These are phyloP conservation scores for Umbelopsis ramanniana DNA, from an alignment of 192 early-diverging fungal genomes.

Conservation along the genomic window DNA sequence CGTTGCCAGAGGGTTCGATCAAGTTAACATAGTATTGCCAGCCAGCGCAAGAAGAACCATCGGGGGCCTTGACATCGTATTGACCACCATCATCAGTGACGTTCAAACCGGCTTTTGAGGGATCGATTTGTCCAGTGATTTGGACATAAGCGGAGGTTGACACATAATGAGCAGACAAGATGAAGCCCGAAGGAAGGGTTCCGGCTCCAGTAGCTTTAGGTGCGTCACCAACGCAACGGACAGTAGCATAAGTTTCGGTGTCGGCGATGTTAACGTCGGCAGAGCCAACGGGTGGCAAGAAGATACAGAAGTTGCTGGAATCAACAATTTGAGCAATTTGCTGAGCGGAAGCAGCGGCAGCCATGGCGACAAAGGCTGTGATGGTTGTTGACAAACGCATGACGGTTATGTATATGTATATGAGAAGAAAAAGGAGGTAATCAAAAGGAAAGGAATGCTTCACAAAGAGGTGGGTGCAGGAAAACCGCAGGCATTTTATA, in stretches of 20 bases:
- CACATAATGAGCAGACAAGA: conserved; percentile 45
- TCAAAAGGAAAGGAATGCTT: background rate
- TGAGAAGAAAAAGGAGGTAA: background rate
- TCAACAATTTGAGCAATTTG: conserved; percentile 38
- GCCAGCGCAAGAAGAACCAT: conserved; percentile 47
- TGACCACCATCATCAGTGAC: conserved; percentile 56
- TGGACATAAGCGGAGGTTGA: conserved; percentile 45
- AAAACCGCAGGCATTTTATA: background rate
- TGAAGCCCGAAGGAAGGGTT: conserved; percentile 44
- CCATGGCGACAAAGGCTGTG: background rate
- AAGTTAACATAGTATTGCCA: conserved; percentile 47
- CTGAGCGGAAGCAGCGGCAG: conserved; percentile 9
- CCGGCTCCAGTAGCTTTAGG: conserved; percentile 44
- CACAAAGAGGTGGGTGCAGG: background rate
- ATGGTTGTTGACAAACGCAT: background rate
- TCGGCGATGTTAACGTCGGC: conserved; percentile 42
- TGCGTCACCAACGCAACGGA: conserved; percentile 46
- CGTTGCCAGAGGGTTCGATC: conserved; percentile 43
- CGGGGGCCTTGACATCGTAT: conserved; percentile 50
- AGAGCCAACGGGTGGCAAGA: conserved; percentile 44
- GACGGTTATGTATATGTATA: background rate
- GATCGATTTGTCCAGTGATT: conserved; percentile 55
- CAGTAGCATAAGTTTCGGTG: conserved; percentile 45
- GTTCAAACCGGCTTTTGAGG: conserved; percentile 38
- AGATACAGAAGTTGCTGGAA: conserved; percentile 41